Evolutionary conservation across 306 rosid species (phyloP).

Genomic region (Bauhinia variegata): DNA sequence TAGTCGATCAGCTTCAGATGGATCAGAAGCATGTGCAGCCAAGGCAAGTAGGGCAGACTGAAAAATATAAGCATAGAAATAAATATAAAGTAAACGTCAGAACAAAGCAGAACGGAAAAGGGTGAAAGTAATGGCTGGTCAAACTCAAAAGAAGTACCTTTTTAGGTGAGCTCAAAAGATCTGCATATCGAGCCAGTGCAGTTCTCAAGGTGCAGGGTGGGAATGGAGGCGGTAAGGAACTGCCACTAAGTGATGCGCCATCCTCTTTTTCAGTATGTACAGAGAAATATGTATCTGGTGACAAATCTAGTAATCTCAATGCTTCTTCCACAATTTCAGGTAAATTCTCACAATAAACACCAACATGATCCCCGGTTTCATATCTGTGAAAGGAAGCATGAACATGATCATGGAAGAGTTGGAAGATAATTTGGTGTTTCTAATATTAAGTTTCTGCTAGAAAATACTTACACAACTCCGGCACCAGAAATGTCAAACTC

Average conservation of each 20-base stretch:
- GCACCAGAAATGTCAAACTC: conserved; percentile 87
- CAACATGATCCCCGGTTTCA: conserved; percentile 98
- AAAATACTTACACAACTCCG: conserved; percentile 69
- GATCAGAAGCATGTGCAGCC: conserved; percentile 90
- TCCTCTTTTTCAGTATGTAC: conserved; percentile 76
- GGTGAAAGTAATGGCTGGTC: conserved; percentile 11
- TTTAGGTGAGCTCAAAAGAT: conserved; percentile 87
- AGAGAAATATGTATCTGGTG: conserved; percentile 84
- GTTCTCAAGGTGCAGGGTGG: conserved; percentile 79
- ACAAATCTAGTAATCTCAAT: conserved; percentile 60
- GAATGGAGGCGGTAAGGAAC: conserved; percentile 80
- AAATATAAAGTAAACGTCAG: conserved; percentile 18
- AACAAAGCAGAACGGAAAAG: conserved; percentile 1
- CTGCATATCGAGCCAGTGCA: conserved; percentile 77
- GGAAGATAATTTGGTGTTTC: conserved; percentile 13
- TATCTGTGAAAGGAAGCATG: conserved; percentile 60
- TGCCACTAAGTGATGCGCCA: conserved; percentile 79
- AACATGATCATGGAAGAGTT: conserved; percentile 21
- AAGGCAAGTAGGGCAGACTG: conserved; percentile 85
- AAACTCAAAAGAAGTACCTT: conserved; percentile 64
- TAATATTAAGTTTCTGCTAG: conserved; percentile 14
- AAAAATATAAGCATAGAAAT: conserved; percentile 22
- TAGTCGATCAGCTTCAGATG: conserved; percentile 82
- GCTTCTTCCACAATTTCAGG: conserved; percentile 85
- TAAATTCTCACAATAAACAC: conserved; percentile 91